These are phyloP conservation scores for Myrica gale DNA, from an alignment of 306 rosid species.

Conservation along the genomic window DNA sequence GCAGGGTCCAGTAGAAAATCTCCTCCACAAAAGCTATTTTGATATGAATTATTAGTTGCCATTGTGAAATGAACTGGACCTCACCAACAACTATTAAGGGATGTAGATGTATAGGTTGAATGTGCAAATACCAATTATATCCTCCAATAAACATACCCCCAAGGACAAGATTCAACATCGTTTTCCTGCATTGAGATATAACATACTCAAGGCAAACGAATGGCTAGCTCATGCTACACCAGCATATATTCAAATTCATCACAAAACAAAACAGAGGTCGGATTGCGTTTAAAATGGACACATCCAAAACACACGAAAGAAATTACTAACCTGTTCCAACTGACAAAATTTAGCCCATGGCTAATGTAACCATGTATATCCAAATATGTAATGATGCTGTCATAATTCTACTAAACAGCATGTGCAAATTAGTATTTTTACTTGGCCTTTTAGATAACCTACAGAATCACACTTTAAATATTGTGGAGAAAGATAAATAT, in stretches of 20 bases:
- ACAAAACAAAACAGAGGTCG: background rate
- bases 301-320: background rate
- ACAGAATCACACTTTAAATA: slow-evolving; percentile 10
- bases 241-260: slow-evolving; percentile 12
- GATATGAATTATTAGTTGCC: slow-evolving; percentile 27
- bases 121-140: slow-evolving; percentile 30
- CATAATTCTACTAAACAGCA: background rate
- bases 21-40: slow-evolving; percentile 25
- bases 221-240: background rate
- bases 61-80: slow-evolving; percentile 24
- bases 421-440: background rate
- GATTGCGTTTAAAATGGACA: background rate
- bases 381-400: background rate
- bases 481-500: background rate
- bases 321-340: background rate
- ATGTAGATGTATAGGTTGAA: slow-evolving; percentile 41
- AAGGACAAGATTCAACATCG: slow-evolving; percentile 20
- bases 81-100: slow-evolving; percentile 28
- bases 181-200: background rate
- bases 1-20: slow-evolving; percentile 26
- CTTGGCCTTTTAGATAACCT: background rate
- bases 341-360: background rate
- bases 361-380: background rate
- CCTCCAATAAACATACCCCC: slow-evolving; percentile 22
- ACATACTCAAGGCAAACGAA: background rate